phyloP scores from a whole-genome alignment of 352 stramenopile species.

The Phytophthora uliginosa region DNA sequence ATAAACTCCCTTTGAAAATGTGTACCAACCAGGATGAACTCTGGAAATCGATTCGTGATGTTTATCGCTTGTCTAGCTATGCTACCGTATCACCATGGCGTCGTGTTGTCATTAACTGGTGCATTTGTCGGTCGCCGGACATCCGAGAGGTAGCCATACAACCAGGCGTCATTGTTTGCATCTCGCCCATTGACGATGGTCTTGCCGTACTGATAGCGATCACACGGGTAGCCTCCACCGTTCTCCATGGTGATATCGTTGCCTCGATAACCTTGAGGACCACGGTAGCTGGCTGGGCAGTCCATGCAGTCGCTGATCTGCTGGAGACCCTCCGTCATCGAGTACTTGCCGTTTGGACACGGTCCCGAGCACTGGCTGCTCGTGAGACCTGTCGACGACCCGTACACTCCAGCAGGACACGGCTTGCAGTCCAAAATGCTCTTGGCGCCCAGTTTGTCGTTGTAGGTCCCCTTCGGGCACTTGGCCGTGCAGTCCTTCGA shows the following conservation, averaged over 20 bases:
- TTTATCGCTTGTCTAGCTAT: too few relatives aligned
- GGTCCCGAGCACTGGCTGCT: slow-evolving; percentile 64
- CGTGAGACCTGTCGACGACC: slow-evolving; percentile 61
- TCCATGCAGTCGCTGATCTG: slow-evolving; percentile 69
- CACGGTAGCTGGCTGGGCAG: slow-evolving; percentile 67
- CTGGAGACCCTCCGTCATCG: slow-evolving; percentile 60
- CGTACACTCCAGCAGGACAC: slow-evolving; percentile 74
- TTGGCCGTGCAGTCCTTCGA: slow-evolving; percentile 74
- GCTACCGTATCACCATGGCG: slow-evolving; percentile 15
- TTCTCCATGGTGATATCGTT: slow-evolving; percentile 51
- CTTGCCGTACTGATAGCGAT: slow-evolving; percentile 65
- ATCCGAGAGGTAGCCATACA: slow-evolving; percentile 44
- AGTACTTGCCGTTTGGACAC: slow-evolving; percentile 80
- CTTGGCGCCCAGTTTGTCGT: slow-evolving; percentile 63
- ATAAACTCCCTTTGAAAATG: too few relatives aligned
- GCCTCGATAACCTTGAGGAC: slow-evolving; percentile 63
- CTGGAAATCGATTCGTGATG: too few relatives aligned
- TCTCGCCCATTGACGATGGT: slow-evolving; percentile 53
- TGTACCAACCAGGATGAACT: too few relatives aligned
- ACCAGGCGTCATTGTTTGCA: slow-evolving; percentile 31
- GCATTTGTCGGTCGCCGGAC: slow-evolving; percentile 36
- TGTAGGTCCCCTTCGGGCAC: slow-evolving; percentile 81
- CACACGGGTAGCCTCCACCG: slow-evolving; percentile 70
- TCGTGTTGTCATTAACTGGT: slow-evolving; percentile 39
- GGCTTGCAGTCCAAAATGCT: slow-evolving; percentile 73